These are phyloP conservation scores for Sclerospora graminicola DNA, from an alignment of 352 stramenopile genomes.

Conservation along the genomic window DNA sequence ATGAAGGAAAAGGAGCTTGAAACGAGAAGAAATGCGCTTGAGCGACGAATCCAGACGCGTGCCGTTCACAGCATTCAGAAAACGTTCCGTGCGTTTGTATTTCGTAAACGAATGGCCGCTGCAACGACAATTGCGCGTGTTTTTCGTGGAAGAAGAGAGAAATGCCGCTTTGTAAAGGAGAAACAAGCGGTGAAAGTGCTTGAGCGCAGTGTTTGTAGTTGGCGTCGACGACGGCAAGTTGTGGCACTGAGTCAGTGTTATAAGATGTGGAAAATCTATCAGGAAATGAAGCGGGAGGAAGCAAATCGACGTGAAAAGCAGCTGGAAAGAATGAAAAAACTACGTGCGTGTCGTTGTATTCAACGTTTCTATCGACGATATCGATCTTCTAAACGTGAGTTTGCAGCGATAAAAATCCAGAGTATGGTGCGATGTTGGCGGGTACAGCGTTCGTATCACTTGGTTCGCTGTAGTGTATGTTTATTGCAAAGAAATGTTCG, in stretches of 20 bases:
- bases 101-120: constrained; percentile 10
- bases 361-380: too few species aligned
- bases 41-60: constrained; percentile 21
- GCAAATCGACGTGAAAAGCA: constrained; percentile 9
- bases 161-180: constrained; percentile 11
- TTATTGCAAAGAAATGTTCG: constrained; percentile 13
- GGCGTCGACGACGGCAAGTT: constrained; percentile 26
- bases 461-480: constrained; percentile 6
- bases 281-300: constrained; percentile 19
- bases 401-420: constrained; percentile 30
- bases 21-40: constrained; percentile 9
- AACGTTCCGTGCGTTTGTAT: constrained; percentile 16
- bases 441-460: constrained; percentile 10
- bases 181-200: constrained; percentile 15
- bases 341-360: constrained; percentile 13
- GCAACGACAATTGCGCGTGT: constrained; percentile 24
- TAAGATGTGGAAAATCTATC: constrained; percentile 27
- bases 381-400: too few species aligned
- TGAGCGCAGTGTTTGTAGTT: constrained; percentile 33
- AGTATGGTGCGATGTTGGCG: constrained; percentile 10
- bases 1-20: constrained; percentile 23
- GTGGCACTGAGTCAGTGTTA: constrained; percentile 25
- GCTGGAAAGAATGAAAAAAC: too few species aligned
- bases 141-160: constrained; percentile 19
- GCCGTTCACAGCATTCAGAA: constrained; percentile 22